Evolutionary conservation across 345 rosid species (phyloP).

Genomic region (Passiflora organensis): DNA sequence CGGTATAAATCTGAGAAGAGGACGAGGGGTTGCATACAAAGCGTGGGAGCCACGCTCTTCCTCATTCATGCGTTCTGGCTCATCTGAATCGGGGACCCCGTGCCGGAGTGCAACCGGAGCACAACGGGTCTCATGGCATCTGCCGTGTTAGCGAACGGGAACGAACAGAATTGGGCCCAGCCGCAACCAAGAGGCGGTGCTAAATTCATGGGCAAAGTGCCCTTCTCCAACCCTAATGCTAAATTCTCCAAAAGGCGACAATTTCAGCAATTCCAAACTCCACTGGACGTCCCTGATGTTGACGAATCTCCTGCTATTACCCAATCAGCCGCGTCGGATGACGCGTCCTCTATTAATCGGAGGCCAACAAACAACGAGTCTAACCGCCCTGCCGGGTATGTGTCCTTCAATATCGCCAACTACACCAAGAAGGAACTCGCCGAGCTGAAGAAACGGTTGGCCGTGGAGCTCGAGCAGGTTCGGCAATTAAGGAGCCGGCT

Average conservation of each 20-base stretch:
- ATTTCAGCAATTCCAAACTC: constrained; percentile 21
- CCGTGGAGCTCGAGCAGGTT: constrained; percentile 63
- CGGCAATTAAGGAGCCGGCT: constrained; percentile 53
- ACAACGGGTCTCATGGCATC: constrained; percentile 42
- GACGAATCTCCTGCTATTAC: constrained; percentile 33
- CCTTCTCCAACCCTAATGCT: constrained; percentile 49
- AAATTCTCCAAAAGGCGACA: constrained; percentile 44
- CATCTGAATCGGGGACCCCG: constrained; percentile 2
- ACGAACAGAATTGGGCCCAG: constrained; percentile 43
- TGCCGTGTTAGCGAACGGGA: constrained; percentile 45
- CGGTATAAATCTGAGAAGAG: not conserved
- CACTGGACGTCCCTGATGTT: constrained; percentile 20
- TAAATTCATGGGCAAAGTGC: constrained; percentile 52
- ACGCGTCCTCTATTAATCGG: constrained; percentile 43
- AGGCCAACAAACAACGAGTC: constrained; percentile 26
- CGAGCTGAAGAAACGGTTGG: constrained; percentile 56
- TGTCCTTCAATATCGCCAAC: constrained; percentile 27
- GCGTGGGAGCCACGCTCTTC: constrained; percentile 26
- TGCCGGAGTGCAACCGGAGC: constrained; percentile 19
- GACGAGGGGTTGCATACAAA: constrained; percentile 28
- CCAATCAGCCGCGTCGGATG: constrained; percentile 57
- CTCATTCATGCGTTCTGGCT: constrained; percentile 25
- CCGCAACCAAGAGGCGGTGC: constrained; percentile 35
- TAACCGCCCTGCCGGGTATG: constrained; percentile 9
- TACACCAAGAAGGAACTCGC: constrained; percentile 40